Base-by-base conservation (phyloP, 1,139 yeast genomes). In the Insectozyma bohioensis region DNA sequence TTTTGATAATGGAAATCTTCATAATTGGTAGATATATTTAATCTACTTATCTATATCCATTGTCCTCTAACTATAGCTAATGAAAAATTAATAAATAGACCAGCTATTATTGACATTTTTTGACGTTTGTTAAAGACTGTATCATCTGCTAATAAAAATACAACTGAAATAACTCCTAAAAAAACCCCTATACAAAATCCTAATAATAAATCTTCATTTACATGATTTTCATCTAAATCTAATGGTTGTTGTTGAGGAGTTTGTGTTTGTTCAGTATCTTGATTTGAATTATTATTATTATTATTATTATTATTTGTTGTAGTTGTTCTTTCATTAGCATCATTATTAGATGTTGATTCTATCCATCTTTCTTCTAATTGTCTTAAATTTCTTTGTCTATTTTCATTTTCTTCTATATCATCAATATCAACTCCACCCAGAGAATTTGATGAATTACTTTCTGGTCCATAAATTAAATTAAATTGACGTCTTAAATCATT, bases 301-400 rank as follows among this genome's bases (percentile, higher is more conserved):
- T 13, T 8, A 36, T 20, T 17, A 10, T 8, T 12, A 11, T 13
- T 20, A 14, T 4, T 20, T 7, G 18, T 15, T 15, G 31, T 14
- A 10, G 41, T 25, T 15, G 39, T 33, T 10, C 31, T 30, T 3
- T 31, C 39, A 9, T 36, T 22, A 3, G 48, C 36, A 13, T 37
- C 42, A 5, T 47, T 52, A 33, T 59, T 70, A 6, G 78, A 87
- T 0, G 92, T 83, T 31, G 85, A 80, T 48, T 88, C 95, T 40
- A 88, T 85, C 96, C 96, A 88, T 38, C 88, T 69, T 47, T 88
- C 97, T 52, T 88, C 97, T 42, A 87, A 56, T 42, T 80, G 83
- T 32, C 87, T 54, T 5, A 76, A 55, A 22, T 67, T 67, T 46
- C 46, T 52, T 45, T 57, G 63, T 15, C 64, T 44, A 19, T 43